Conservation (phyloP, 441 rosid genomes). For the Mallotus repandus region DNA sequence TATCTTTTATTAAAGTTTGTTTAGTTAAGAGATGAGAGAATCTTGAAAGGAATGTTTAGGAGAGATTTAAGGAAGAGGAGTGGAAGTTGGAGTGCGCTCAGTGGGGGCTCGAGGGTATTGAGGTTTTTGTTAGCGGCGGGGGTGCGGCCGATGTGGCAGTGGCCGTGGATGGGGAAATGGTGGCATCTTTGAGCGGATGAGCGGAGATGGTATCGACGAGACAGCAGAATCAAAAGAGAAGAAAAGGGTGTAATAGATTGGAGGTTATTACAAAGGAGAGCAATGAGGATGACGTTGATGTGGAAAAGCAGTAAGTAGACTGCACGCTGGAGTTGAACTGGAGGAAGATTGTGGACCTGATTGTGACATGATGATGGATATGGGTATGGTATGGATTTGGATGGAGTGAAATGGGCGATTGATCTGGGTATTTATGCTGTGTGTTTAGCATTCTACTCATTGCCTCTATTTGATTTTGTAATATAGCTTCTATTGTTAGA, state of each 20-base stretch:
- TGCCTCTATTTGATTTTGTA: too few species aligned
- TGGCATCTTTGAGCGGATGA: slow-evolving; percentile 39
- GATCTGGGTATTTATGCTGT: slow-evolving; percentile 80
- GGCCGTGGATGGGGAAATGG: slow-evolving; percentile 55
- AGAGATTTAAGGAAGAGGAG: slow-evolving; percentile 37
- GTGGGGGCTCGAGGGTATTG: slow-evolving; percentile 35
- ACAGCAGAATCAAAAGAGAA: slow-evolving; percentile 21
- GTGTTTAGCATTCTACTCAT: slow-evolving; percentile 35
- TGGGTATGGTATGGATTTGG: slow-evolving; percentile 46
- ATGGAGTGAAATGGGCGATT: slow-evolving; percentile 69
- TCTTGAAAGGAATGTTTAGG: slow-evolving; percentile 54
- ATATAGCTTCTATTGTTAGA: too few species aligned
- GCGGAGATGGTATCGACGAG: slow-evolving; percentile 41
- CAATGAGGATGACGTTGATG: slow-evolving; percentile 30
- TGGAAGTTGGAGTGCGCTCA: slow-evolving; percentile 69
- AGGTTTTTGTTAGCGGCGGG: neutral
- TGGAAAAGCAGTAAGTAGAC: neutral
- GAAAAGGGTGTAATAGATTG: slow-evolving; percentile 29
- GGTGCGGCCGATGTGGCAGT: slow-evolving; percentile 10
- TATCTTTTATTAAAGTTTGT: slow-evolving; percentile 15
- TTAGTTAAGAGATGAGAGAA: slow-evolving; percentile 53
- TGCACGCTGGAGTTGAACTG: slow-evolving; percentile 23
- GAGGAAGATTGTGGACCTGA: slow-evolving; percentile 29
- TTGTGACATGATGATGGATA: slow-evolving; percentile 26
- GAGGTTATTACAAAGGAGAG: slow-evolving; percentile 81